Evolutionary conservation across 768 basidiomycete genomes (phyloP).

Genomic region (Grammothele lineata): DNA sequence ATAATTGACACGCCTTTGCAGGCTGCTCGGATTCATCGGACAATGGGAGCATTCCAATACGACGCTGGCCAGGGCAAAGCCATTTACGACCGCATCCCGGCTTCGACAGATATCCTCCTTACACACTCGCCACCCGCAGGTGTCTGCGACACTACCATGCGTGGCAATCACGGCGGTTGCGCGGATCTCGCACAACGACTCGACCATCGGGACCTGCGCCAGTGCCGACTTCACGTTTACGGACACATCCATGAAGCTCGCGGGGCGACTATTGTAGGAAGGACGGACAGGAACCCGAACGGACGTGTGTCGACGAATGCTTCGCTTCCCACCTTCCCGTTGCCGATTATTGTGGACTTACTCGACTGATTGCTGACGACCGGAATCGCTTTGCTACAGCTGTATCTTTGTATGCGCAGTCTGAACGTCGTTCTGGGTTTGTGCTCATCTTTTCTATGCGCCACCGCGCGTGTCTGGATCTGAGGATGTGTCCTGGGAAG

Average conservation of each 20-base stretch:
- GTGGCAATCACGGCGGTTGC: constrained; percentile 30
- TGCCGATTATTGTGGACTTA: constrained; percentile 31
- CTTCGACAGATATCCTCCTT: constrained; percentile 34
- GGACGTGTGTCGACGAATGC: constrained; percentile 30
- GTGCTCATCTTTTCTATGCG: no score
- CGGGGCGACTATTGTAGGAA: constrained; percentile 20
- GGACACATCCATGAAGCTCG: constrained; percentile 39
- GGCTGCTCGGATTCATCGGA: constrained; percentile 29
- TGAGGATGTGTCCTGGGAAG: no score
- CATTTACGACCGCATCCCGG: constrained; percentile 29
- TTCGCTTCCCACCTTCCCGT: constrained; percentile 22
- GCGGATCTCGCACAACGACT: constrained; percentile 23
- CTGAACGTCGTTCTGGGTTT: no score
- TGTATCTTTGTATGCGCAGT: no score
- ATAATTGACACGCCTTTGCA: no score
- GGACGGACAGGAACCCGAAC: background rate
- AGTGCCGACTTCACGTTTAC: constrained; percentile 33
- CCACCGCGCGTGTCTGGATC: no score
- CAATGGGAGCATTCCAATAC: constrained; percentile 35
- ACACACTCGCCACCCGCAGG: constrained; percentile 34
- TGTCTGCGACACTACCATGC: constrained; percentile 26
- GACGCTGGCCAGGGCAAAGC: constrained; percentile 16
- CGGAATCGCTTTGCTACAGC: no score
- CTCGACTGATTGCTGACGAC: constrained; percentile 21
- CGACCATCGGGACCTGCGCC: constrained; percentile 16